Evolutionary conservation across 768 basidiomycete genomes (phyloP).

Genomic region (Heimioporus sp.): DNA sequence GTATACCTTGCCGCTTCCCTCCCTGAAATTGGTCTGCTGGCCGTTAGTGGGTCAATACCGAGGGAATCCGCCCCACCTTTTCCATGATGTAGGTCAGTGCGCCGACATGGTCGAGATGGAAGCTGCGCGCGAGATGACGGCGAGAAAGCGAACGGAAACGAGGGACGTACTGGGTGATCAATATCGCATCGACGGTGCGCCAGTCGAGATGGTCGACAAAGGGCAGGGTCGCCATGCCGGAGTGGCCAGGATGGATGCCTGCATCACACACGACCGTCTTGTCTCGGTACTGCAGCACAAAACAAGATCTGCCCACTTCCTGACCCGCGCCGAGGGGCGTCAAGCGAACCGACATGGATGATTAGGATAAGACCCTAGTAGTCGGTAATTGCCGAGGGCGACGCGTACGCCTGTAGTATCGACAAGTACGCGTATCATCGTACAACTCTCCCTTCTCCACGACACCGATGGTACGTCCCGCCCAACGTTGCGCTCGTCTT

Average conservation of each 20-base stretch:
- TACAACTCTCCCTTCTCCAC: conserved; percentile 7
- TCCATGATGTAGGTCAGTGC: conserved; percentile 95
- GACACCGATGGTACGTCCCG: conserved; percentile 46
- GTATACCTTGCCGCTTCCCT: conserved; percentile 95
- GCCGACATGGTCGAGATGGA: conserved; percentile 96
- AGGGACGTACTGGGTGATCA: conserved; percentile 85
- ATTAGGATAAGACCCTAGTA: neutral
- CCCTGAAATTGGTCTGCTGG: conserved; percentile 89
- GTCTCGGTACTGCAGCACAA: conserved; percentile 88
- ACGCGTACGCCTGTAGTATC: conserved; percentile 20
- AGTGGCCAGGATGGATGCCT: conserved; percentile 91
- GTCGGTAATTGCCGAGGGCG: conserved; percentile 23
- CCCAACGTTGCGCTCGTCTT: neutral
- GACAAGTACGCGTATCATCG: conserved; percentile 21
- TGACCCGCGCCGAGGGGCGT: conserved; percentile 94
- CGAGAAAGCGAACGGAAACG: neutral
- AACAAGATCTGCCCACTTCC: conserved; percentile 95
- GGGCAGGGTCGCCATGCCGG: conserved; percentile 89
- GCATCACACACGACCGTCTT: conserved; percentile 94
- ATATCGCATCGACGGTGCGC: conserved; percentile 92
- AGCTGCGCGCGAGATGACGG: conserved; percentile 45
- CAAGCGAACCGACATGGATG: conserved; percentile 51
- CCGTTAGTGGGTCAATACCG: neutral
- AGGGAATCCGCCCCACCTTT: conserved; percentile 54
- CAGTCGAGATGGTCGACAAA: conserved; percentile 96